Percentiles rank a stretch among this genome's conserved stretches.
phyloP scores from a whole-genome alignment of 208 protist genomes.

The Eutreptiella sp. region DNA sequence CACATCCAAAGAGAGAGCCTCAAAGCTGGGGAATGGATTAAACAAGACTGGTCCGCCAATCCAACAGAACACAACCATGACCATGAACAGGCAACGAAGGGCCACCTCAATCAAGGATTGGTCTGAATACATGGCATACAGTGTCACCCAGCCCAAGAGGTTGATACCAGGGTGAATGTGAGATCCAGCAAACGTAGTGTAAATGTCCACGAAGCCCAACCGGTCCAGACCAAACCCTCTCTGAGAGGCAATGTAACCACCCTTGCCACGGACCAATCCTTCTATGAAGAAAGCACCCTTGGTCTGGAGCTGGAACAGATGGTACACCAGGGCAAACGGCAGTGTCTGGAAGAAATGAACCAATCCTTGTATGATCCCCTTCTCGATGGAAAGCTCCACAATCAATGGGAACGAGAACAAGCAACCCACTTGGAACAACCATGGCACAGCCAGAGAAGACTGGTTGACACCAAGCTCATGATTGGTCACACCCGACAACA shows the following conservation, averaged over 20 bases:
- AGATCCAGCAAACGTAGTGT: slow-evolving; percentile 16
- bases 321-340: slow-evolving; percentile 16
- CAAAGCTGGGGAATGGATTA: too few species aligned
- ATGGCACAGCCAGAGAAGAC: slow-evolving; percentile 20
- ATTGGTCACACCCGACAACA: slow-evolving; percentile 17
- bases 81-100: too few species aligned
- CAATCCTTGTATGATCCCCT: neutral
- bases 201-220: slow-evolving; percentile 5
- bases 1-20: too few species aligned
- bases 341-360: slow-evolving; percentile 20
- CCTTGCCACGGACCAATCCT: slow-evolving; percentile 13
- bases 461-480: slow-evolving; percentile 26
- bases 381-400: slow-evolving; percentile 15
- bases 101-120: too few species aligned
- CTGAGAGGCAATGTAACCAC: slow-evolving; percentile 18
- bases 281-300: slow-evolving; percentile 23
- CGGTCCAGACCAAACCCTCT: slow-evolving; percentile 23
- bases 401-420: slow-evolving; percentile 20
- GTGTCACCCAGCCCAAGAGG: too few species aligned
- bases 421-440: slow-evolving; percentile 25
- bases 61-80: too few species aligned
- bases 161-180: slow-evolving; percentile 19
- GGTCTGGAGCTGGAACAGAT: slow-evolving; percentile 21
- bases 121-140: too few species aligned
- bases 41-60: too few species aligned